Base-by-base conservation (phyloP, 2,329 filamentous ascomycete genomes). In the Fusarium zealandicum region DNA sequence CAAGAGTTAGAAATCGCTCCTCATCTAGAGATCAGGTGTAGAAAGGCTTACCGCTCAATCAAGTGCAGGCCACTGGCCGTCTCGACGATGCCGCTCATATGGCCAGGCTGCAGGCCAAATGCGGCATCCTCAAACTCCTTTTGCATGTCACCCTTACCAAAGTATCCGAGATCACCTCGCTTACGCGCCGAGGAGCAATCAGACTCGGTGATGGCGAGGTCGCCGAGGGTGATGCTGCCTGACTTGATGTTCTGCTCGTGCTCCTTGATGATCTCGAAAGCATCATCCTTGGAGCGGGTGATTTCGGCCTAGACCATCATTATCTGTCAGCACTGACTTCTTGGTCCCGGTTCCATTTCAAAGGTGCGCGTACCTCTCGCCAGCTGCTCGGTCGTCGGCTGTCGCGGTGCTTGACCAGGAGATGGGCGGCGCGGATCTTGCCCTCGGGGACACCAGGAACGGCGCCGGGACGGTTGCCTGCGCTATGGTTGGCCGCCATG, bases 81-180 rank as follows among this genome's bases (percentile, higher is more conserved):
- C 76, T 96, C 90, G 11, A 98, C 89, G 31, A 97, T 82, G 39
- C 83, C 81, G 76, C 93, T 97, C 70, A 98, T 86, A 76, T 97
- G 85, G 28, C 92, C 93, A 2, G 89, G 88, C 74, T 93, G 84
- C 49, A 99, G 81, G n/a, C 84, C 88, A 77, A 99, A 99, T 1
- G 95, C 90, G 5, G 93, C 93, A 51, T 97, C 92, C 77, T 99
- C 95, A 70, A 99, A 99, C 76, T 97, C 93, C 79, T 93, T 93
- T 74, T 99, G 95, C 95, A 99, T 99, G 70, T 98, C 93, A 22
- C 92, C 92, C 68, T 84, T 87, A 50, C 92, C 93, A 74, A 99
- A 99, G 76, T 93, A 96, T 16, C 95, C 95, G 78, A 99, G 78
- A 73, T 99, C 95, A 51, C 95, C 95, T 64, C 88, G 86, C 83